These are phyloP conservation scores for Biscutella laevigata DNA, from an alignment of 441 rosid species.

Conservation along the genomic window DNA sequence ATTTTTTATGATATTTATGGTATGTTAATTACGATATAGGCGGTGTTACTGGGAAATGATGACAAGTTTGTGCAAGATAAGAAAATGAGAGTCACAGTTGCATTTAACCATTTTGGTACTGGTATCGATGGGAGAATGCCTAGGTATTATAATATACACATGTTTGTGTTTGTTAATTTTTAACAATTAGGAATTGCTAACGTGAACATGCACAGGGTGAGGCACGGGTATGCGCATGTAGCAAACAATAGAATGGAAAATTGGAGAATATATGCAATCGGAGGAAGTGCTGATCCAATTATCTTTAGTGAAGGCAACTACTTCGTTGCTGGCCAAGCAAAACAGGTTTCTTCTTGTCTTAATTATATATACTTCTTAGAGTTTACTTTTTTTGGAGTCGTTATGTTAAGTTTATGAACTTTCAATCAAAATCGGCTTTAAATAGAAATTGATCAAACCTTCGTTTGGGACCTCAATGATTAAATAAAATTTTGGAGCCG, in stretches of 20 bases:
- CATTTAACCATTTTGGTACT: conserved; percentile 77
- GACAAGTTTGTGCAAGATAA: conserved; percentile 45
- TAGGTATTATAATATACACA: conserved; percentile 33
- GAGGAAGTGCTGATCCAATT: conserved; percentile 66
- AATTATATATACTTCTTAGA: too few relatives aligned
- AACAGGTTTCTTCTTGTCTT: too few relatives aligned
- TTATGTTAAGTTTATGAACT: too few relatives aligned
- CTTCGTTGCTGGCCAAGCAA: conserved; percentile 50
- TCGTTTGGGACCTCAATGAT: too few relatives aligned
- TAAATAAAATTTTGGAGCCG: too few relatives aligned
- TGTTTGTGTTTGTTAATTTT: background rate
- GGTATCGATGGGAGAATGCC: conserved; percentile 83
- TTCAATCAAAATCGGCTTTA: too few relatives aligned
- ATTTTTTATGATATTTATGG: too few relatives aligned
- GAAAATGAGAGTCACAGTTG: conserved; percentile 65
- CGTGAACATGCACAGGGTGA: conserved; percentile 34
- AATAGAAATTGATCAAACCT: too few relatives aligned
- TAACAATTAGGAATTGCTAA: background rate
- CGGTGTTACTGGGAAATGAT: conserved; percentile 40
- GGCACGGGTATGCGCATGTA: conserved; percentile 59
- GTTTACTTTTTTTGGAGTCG: too few relatives aligned
- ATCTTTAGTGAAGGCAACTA: conserved; percentile 67
- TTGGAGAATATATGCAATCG: conserved; percentile 64
- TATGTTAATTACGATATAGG: too few relatives aligned
- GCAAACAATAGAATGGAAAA: conserved; percentile 59